phyloP scores from a whole-genome alignment of 306 rosid genomes.

The Lithocarpus polystachyus region DNA sequence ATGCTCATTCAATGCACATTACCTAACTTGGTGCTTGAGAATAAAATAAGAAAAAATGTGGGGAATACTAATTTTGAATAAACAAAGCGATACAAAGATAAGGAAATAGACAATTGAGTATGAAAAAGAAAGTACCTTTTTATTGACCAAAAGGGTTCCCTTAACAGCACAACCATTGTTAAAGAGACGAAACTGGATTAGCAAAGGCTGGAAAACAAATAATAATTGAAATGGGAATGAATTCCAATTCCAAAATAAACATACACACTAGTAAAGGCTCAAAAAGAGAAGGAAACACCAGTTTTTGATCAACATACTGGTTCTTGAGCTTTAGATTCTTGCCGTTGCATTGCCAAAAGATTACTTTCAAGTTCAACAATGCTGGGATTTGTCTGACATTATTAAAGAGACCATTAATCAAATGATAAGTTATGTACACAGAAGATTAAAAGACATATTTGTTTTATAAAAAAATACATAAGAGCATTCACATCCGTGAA shows the following conservation, averaged over 20 bases:
- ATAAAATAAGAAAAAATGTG: too few species aligned
- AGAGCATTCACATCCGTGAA: too few species aligned
- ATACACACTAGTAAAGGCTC: neutral
- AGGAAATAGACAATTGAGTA: neutral
- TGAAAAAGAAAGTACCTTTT: slow-evolving; percentile 39
- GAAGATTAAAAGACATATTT: neutral
- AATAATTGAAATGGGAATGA: slow-evolving; percentile 23
- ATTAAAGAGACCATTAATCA: slow-evolving; percentile 3
- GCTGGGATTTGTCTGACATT: slow-evolving; percentile 29
- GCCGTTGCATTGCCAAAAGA: slow-evolving; percentile 20
- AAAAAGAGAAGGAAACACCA: slow-evolving; percentile 11
- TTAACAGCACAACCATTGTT: slow-evolving; percentile 64
- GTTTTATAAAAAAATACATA: neutral
- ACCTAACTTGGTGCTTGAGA: too few species aligned
- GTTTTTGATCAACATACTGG: slow-evolving; percentile 35
- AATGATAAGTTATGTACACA: slow-evolving; percentile 4
- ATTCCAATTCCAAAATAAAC: neutral
- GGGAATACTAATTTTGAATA: too few species aligned
- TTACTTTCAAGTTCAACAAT: slow-evolving; percentile 26
- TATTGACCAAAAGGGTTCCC: slow-evolving; percentile 74
- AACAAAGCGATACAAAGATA: neutral
- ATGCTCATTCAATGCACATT: too few species aligned
- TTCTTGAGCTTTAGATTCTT: slow-evolving; percentile 25
- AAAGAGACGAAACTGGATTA: slow-evolving; percentile 75
- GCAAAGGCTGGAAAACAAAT: slow-evolving; percentile 53